Evolutionary conservation across 2,329 filamentous ascomycete genomes (phyloP).

Genomic region (Metarhizium humberi): DNA sequence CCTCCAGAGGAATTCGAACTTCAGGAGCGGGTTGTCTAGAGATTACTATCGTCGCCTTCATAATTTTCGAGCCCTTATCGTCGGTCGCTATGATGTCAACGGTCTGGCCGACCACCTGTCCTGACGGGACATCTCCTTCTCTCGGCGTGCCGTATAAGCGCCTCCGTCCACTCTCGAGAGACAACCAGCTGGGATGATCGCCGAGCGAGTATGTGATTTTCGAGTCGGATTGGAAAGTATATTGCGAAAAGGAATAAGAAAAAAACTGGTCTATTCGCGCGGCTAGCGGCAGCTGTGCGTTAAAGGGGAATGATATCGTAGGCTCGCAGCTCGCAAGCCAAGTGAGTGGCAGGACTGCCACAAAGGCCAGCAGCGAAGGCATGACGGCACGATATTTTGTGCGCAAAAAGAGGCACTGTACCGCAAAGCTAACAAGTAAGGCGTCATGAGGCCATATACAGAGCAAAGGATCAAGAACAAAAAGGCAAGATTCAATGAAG

Average conservation of each 20-base stretch:
- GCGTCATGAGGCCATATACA: constrained; percentile 4
- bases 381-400: constrained; percentile 10
- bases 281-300: constrained; percentile 74
- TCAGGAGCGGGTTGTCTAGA: constrained; percentile 46
- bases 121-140: constrained; percentile 34
- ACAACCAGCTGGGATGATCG: constrained; percentile 65
- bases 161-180: constrained; percentile 54
- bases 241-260: constrained; percentile 60
- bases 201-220: constrained; percentile 57
- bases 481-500: neutral
- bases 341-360: constrained; percentile 19
- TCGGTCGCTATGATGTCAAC: constrained; percentile 66
- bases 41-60: constrained; percentile 63
- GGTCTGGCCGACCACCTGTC: constrained; percentile 46
- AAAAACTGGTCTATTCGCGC: constrained; percentile 60
- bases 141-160: constrained; percentile 64
- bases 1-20: constrained; percentile 44
- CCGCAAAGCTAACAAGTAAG: neutral
- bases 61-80: constrained; percentile 48
- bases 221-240: constrained; percentile 62
- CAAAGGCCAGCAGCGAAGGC: constrained; percentile 17
- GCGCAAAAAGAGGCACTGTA: constrained; percentile 1
- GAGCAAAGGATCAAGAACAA: neutral
- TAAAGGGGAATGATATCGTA: constrained; percentile 59
- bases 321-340: constrained; percentile 29